Evolutionary conservation across 306 rosid genomes (phyloP).

Genomic region (Neltuma alba): DNA sequence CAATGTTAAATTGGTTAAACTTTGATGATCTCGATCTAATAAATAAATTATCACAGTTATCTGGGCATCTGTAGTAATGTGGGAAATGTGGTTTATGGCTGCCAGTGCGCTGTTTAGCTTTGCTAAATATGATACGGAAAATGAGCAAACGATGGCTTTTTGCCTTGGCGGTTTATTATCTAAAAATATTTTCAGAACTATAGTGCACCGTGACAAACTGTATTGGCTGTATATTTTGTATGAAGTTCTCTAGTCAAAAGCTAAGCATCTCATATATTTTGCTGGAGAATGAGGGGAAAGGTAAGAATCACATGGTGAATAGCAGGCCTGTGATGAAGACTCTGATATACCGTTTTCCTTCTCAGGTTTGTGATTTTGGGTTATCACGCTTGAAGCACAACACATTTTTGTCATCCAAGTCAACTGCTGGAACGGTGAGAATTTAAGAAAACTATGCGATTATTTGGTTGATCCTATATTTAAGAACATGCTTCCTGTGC

Average conservation of each 20-base stretch:
- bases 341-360: background rate
- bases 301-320: background rate
- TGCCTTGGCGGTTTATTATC: slow-evolving; percentile 7
- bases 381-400: slow-evolving; percentile 55
- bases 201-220: background rate
- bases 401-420: slow-evolving; percentile 44
- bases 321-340: background rate
- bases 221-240: background rate
- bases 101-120: background rate
- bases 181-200: slow-evolving; percentile 19
- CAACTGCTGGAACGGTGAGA: slow-evolving; percentile 55
- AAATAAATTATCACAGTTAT: background rate
- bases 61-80: background rate
- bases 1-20: background rate
- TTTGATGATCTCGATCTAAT: background rate
- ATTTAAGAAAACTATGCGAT: background rate
- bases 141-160: slow-evolving; percentile 9
- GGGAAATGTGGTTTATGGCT: background rate
- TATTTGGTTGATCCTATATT: background rate
- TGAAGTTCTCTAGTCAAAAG: background rate
- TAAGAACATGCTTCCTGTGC: background rate
- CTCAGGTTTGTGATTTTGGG: slow-evolving; percentile 58
- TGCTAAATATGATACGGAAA: background rate
- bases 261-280: background rate
- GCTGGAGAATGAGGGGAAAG: background rate